phyloP scores from a whole-genome alignment of 495 filamentous ascomycete genomes.

The Penicillium cinerascens region DNA sequence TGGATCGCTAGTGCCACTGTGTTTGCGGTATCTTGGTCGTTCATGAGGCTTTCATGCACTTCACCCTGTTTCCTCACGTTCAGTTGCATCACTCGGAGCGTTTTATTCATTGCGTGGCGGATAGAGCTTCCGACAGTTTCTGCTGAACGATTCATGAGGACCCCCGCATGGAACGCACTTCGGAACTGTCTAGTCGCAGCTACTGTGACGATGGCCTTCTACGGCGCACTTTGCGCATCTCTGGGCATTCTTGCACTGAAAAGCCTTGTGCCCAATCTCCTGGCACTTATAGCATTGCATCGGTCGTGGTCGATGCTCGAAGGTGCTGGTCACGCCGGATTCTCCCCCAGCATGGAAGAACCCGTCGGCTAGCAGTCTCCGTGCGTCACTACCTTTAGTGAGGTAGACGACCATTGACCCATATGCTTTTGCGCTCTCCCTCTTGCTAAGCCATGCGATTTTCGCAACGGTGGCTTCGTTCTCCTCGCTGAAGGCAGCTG shows the following conservation, averaged over 20 bases:
- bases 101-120: slow-evolving; percentile 26
- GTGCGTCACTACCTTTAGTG: slow-evolving; percentile 25
- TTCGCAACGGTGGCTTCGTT: slow-evolving; percentile 21
- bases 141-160: too few species aligned
- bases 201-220: slow-evolving; percentile 24
- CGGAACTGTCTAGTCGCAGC: too few species aligned
- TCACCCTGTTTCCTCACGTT: slow-evolving; percentile 29
- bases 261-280: too few species aligned
- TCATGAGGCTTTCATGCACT: slow-evolving; percentile 29
- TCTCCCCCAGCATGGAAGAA: too few species aligned
- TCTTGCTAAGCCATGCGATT: slow-evolving; percentile 32
- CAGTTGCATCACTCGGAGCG: slow-evolving; percentile 24
- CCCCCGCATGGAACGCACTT: too few species aligned
- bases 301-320: too few species aligned
- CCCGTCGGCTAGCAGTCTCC: slow-evolving; percentile 23
- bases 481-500: slow-evolving; percentile 18
- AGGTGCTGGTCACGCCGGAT: too few species aligned
- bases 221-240: slow-evolving; percentile 25
- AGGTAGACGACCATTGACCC: slow-evolving; percentile 34
- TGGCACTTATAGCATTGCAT: too few species aligned
- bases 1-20: slow-evolving; percentile 21
- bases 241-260: slow-evolving; percentile 26
- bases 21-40: slow-evolving; percentile 17
- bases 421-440: slow-evolving; percentile 27
- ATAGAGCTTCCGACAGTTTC: slow-evolving; percentile 26